Base-by-base conservation (phyloP, 2,329 filamentous ascomycete genomes). In the Mycogone perniciosa region DNA sequence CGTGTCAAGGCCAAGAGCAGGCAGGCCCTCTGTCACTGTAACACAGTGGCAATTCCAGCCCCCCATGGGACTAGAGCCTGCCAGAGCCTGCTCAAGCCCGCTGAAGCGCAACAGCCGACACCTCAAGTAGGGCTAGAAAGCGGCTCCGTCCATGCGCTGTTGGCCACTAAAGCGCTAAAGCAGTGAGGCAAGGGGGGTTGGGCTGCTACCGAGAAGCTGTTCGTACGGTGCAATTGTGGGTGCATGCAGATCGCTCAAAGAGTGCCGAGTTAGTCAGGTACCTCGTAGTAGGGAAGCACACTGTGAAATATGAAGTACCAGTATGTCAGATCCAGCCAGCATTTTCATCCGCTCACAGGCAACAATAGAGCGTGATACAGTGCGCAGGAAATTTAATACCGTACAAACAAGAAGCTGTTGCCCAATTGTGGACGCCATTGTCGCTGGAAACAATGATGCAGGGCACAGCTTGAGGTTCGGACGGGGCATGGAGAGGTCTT, bases 11-110 rank as follows among this genome's bases (percentile, higher is more conserved):
- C 5, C 43, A 30, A 45, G 31, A 33, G 43, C 31, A 45, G 43
- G 43, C 39, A 52, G 34, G 50, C 29, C 31, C 31, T 42, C 7
- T 20, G 39, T 31, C 41, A 37, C 40, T 52, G 45, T 44, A 45
- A 35, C 50, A 52, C 50, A 48, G 50, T 52, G 50, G 38, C 45
- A 45, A 46, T 37, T 46, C 41, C 49, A 38, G n/a, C 26, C 10
- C 20, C 8, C 29, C 40, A 30, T 40, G 7, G 5, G 30, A 20
- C 34, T n/a, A 40, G 37, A 34, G 13, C 34, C 49, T 7, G 35
- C 40, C 37, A 34, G 27, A 41, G 35, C 35, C 44, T 40, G 34
- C 45, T 31, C 34, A 47, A 29, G n/a, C 2, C 8, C 30, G 41
- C 35, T n/a, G 43, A 26, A 31, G 35, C 29, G 40, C 7, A 48